Base-by-base conservation (phyloP, 305 asterid species). In the Rubia tinctorum region DNA sequence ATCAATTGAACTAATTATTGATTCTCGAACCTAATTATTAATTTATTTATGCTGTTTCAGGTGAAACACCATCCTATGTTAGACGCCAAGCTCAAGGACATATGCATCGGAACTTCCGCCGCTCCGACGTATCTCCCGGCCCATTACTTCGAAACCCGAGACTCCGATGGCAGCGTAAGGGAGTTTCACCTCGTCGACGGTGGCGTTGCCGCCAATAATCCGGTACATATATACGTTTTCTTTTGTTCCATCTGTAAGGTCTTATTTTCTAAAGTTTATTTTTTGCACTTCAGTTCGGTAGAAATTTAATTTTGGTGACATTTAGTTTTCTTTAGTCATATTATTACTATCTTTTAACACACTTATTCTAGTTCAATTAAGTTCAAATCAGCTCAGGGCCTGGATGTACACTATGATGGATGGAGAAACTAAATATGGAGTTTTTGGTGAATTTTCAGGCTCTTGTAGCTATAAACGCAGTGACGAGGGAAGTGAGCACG, bases 21-120 rank as follows among this genome's bases (percentile, higher is more conserved):
- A n/a, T 27, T 27, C 2, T 2, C 30, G 2, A 27, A 27, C 30
- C 30, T 27, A n/a, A 23, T 20, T 20, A 1, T 56, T 58, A 58
- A 18, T 58, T 58, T 20, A 22, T 2, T 9, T 3, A 2, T 27
- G 30, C 2, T 27, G 17, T 18, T 53, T 22, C 34, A 58, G 64
- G 0, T 58, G 8, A 58, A 58, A 1, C 3, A 8, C 20, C 30
- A 58, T 13, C 64, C 64, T 2, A 58, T 27, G 1, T 27, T 58
- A 2, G 64, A 58, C 34, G 64, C 64, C 15, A 58, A 58, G 6
- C 64, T 58, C 0, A 58, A 27, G 9, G 64, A 58, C 64, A 58
- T 58, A 58, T 58, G 64, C 64, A 58, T 58, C 27, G 64, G 64
- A 58, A 58, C 64, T 3, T 58, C 64, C 4, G 64, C 64, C 10